phyloP scores from a whole-genome alignment of 495 filamentous ascomycete species.

The Penicillium antarcticum region DNA sequence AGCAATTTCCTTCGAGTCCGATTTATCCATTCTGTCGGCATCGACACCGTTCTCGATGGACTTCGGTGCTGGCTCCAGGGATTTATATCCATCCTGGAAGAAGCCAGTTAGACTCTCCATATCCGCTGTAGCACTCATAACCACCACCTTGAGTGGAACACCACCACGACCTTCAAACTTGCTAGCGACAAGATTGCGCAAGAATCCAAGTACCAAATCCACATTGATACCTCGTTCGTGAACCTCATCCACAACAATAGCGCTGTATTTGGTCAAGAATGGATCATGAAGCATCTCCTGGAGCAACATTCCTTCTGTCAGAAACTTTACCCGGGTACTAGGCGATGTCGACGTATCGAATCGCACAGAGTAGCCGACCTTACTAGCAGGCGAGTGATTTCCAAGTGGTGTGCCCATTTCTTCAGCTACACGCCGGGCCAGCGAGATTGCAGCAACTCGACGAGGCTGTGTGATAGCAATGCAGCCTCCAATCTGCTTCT shows the following conservation, averaged over 20 bases:
- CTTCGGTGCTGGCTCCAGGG: conserved; percentile 13
- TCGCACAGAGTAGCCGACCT: conserved; percentile 90
- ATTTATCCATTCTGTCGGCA: conserved; percentile 5
- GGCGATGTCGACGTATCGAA: conserved; percentile 83
- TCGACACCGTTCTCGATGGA: conserved; percentile 3
- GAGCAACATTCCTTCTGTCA: conserved; percentile 95
- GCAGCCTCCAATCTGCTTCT: conserved; percentile 68
- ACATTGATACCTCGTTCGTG: conserved; percentile 97
- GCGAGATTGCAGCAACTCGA: conserved; percentile 88
- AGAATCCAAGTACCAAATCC: conserved; percentile 83
- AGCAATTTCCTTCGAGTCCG: conserved; percentile 31
- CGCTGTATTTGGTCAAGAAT: conserved; percentile 77
- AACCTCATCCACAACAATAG: conserved; percentile 91
- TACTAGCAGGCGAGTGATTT: conserved; percentile 58
- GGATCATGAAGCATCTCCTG: conserved; percentile 92
- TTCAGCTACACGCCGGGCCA: conserved; percentile 82
- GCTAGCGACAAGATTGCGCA: conserved; percentile 67
- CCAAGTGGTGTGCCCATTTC: conserved; percentile 86
- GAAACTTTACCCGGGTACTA: conserved; percentile 77
- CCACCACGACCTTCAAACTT: conserved; percentile 58
- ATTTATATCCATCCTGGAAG: conserved; percentile 53
- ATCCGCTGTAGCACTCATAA: conserved; percentile 97
- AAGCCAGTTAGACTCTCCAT: conserved; percentile 73
- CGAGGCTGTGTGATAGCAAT: conserved; percentile 96
- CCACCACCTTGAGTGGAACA: conserved; percentile 76